Evolutionary conservation across 2,329 filamentous ascomycete genomes (phyloP), one percentile per base, ranked within the genome.

Genomic region (Verticillium zaregamsianum): DNA sequence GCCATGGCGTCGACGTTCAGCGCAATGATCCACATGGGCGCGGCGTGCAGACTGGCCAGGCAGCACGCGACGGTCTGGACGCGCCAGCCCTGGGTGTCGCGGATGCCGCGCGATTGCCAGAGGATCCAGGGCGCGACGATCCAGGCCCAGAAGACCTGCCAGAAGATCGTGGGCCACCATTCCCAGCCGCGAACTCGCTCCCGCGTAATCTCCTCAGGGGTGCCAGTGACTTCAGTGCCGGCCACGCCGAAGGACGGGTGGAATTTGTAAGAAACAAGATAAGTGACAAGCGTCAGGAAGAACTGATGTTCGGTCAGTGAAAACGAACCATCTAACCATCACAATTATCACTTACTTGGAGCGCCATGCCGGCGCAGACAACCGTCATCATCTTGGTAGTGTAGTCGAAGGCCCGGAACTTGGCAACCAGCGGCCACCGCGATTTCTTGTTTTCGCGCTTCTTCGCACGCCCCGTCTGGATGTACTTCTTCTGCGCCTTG

Each of bases 11-110:
- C 80, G 3, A 78, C 77, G 62, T 84, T 80, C 15, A 86, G 74
- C 60, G 85, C 87, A 28, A 87, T 73, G 40, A 90, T 80, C 87
- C 87, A 90, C 76, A 90, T 81, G 0, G 88, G 88, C 9, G 86
- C 84, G 25, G 86, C 87, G 61, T 83, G 86, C 23, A 90, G 79
- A 61, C 85, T 87, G 55, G 28, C 75, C 57, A 82, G 66, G 64
- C 76, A 78, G 71, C 80, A 83, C 3, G 73, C 76, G 49, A 86
- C 83, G 35, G 87, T 90, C 70, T 90, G 87, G 6, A 82, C 69
- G 12, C 86, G 79, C 88, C 88, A 90, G 61, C 86, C 84, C 67
- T 89, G 85, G 7, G 86, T 87, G 68, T 90, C 88, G 33, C 79
- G 79, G 66, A 90, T 85, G 25, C 79, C 75, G 8, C 86, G 80